These are phyloP conservation scores for Chaetomium globosum DNA, from an alignment of 2,329 filamentous ascomycete species.

Conservation along the genomic window DNA sequence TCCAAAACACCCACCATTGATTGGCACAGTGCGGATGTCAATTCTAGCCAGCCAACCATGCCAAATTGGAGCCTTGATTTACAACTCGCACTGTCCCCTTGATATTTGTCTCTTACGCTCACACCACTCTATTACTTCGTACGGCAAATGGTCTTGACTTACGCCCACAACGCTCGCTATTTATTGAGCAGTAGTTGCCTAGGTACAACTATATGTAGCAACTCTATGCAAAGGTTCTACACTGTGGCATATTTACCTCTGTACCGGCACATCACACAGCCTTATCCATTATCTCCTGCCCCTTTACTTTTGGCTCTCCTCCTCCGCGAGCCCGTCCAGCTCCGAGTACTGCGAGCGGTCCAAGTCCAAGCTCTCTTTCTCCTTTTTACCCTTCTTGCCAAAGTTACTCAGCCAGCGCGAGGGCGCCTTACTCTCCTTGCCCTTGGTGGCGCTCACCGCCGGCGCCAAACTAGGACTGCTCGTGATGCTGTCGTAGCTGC, in stretches of 20 bases:
- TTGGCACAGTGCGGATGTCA: neutral
- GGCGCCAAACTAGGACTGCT: slow-evolving; percentile 61
- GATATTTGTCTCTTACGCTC: neutral
- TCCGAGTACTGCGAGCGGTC: slow-evolving; percentile 45
- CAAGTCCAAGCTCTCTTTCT: slow-evolving; percentile 59
- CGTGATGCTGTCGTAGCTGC: slow-evolving; percentile 59
- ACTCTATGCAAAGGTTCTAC: slow-evolving; percentile 21
- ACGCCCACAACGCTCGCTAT: neutral
- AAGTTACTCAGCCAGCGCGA: slow-evolving; percentile 53
- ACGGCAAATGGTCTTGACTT: neutral
- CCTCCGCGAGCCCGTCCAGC: slow-evolving; percentile 27
- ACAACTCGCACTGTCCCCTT: neutral
- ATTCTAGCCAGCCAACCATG: neutral
- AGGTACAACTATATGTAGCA: neutral
- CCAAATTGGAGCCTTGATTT: neutral
- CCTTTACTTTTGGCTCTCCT: slow-evolving; percentile 18
- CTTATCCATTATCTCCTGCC: neutral
- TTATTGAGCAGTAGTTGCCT: slow-evolving; percentile 3
- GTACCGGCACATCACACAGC: neutral
- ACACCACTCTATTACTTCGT: neutral
- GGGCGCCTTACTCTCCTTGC: slow-evolving; percentile 45
- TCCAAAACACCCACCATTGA: neutral
- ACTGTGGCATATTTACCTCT: slow-evolving; percentile 7
- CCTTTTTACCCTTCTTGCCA: slow-evolving; percentile 63
- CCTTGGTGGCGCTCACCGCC: slow-evolving; percentile 43